Evolutionary conservation across 805 yeast genomes (phyloP).

Genomic region (Candida maesae): DNA sequence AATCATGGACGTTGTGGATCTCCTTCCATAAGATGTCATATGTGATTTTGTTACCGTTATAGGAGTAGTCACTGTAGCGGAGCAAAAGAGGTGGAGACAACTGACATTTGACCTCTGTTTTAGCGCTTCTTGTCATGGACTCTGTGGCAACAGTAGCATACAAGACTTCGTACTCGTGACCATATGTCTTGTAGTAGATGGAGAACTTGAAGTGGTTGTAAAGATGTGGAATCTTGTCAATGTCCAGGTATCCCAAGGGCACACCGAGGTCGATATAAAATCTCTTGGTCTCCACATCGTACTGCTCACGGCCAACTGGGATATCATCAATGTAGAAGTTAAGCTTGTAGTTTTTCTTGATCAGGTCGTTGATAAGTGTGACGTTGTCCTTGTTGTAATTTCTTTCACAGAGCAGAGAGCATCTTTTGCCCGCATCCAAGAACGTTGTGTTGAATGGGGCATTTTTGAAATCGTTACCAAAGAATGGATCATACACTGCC

Average conservation of each 20-base stretch:
- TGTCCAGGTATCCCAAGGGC: conserved; percentile 29
- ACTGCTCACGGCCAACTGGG: conserved; percentile 30
- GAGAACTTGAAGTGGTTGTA: conserved; percentile 31
- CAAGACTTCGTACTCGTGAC: conserved; percentile 23
- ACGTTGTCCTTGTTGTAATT: conserved; percentile 23
- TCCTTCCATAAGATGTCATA: conserved; percentile 29
- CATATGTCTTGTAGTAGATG: conserved; percentile 23
- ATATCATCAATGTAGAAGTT: conserved; percentile 29
- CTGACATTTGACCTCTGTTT: conserved; percentile 21
- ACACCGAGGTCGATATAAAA: conserved; percentile 28
- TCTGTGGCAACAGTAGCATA: conserved; percentile 27
- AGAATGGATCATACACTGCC: conserved; percentile 16
- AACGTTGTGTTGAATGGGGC: conserved; percentile 25
- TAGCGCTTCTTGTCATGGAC: conserved; percentile 26
- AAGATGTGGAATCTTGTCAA: conserved; percentile 27
- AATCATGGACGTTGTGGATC: conserved; percentile 14
- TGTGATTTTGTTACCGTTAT: conserved; percentile 27
- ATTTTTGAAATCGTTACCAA: conserved; percentile 15
- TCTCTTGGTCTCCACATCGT: conserved; percentile 25
- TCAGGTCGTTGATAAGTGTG: conserved; percentile 25
- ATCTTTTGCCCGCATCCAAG: conserved; percentile 8
- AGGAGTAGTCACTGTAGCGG: conserved; percentile 22
- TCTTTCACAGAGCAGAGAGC: conserved; percentile 19
- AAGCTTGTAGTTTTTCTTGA: conserved; percentile 27
- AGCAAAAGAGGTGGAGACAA: conserved; percentile 25